Evolutionary conservation across 805 yeast species (phyloP).

Genomic region (Metschnikowia hibisci): DNA sequence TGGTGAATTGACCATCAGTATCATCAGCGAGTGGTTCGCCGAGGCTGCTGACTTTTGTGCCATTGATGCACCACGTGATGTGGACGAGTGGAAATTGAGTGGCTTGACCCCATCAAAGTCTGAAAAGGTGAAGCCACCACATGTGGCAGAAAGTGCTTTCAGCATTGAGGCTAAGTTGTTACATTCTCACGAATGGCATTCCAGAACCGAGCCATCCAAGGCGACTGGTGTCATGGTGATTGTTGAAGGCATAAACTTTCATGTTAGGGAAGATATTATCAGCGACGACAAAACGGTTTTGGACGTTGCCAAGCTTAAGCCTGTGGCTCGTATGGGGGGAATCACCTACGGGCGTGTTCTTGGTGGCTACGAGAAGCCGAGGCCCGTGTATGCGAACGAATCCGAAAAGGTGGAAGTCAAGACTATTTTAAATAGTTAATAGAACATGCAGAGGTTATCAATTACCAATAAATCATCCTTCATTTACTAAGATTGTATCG

Average conservation of each 20-base stretch:
- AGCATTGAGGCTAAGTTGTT: constrained; percentile 53
- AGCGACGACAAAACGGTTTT: constrained; percentile 37
- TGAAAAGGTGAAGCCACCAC: constrained; percentile 46
- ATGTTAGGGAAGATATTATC: constrained; percentile 51
- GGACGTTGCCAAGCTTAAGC: constrained; percentile 47
- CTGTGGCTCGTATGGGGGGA: constrained; percentile 51
- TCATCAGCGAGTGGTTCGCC: constrained; percentile 59
- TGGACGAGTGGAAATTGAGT: constrained; percentile 53
- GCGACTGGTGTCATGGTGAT: constrained; percentile 39
- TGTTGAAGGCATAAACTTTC: constrained; percentile 56
- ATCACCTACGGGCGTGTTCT: constrained; percentile 43
- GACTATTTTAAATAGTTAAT: neutral
- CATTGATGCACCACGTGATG: constrained; percentile 44
- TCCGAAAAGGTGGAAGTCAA: constrained; percentile 3
- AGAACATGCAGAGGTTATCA: too few species aligned
- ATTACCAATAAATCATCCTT: too few species aligned
- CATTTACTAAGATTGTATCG: too few species aligned
- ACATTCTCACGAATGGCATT: constrained; percentile 41
- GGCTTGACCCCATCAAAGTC: constrained; percentile 51
- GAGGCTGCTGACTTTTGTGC: constrained; percentile 58
- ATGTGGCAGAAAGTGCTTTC: constrained; percentile 60
- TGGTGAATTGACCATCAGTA: constrained; percentile 51
- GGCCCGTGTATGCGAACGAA: constrained; percentile 37
- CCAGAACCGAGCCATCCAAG: constrained; percentile 33
- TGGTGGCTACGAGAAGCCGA: constrained; percentile 43